Conservation (phyloP, 306 rosid species). For the Malus sieversii region DNA sequence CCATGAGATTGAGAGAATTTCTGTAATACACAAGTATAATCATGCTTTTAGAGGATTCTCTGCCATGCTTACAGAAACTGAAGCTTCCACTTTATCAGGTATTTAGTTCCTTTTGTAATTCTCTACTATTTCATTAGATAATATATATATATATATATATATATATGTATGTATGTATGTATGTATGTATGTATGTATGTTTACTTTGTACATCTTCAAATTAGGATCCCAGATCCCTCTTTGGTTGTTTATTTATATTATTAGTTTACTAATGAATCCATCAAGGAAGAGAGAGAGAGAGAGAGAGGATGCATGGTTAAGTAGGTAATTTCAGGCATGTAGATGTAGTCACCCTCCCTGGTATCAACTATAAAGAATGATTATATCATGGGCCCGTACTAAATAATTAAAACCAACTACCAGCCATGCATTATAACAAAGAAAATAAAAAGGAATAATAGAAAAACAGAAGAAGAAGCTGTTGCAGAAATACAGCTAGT, state of each 20-base stretch:
- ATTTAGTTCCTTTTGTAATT: neutral
- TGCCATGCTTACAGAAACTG: constrained; percentile 72
- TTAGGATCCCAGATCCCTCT: neutral
- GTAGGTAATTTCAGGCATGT: no score
- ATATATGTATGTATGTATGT: no score
- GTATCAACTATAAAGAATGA: no score
- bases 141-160: neutral
- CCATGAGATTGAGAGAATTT: constrained; percentile 47
- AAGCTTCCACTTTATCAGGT: constrained; percentile 83
- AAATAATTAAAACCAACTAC: no score
- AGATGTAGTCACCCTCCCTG: no score
- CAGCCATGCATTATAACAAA: no score
- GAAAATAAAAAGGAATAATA: neutral
- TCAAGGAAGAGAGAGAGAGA: neutral
- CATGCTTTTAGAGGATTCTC: constrained; percentile 91
- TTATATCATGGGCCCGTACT: no score
- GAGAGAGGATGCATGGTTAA: no score
- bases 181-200: no score
- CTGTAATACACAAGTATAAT: constrained; percentile 51
- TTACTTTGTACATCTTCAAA: neutral
- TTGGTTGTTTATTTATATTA: no score
- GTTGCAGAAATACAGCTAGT: neutral
- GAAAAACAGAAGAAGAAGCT: neutral
- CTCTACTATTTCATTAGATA: neutral
- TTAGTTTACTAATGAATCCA: neutral